Percentiles rank a stretch among this genome's conserved stretches.
Evolutionary conservation across 441 rosid species (phyloP).

Genomic region (Corymbia calophylla): DNA sequence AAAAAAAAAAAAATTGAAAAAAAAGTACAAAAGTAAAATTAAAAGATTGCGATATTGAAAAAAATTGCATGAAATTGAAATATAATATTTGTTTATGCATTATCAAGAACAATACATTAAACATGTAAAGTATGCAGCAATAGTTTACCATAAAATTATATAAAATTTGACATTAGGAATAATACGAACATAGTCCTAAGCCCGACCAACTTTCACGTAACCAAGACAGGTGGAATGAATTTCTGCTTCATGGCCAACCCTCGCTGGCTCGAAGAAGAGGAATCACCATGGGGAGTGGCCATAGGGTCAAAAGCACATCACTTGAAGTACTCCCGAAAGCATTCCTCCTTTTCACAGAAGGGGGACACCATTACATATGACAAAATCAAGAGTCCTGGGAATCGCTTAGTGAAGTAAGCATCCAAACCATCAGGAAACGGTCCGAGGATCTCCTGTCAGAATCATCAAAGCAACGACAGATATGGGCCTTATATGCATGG

Average conservation of each 20-base stretch:
- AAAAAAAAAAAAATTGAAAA: too few species aligned
- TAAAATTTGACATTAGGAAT: too few species aligned
- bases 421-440: constrained; percentile 71
- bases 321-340: constrained; percentile 57
- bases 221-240: neutral
- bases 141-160: too few species aligned
- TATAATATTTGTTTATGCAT: neutral
- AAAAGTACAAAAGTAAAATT: too few species aligned
- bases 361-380: constrained; percentile 46
- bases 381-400: constrained; percentile 70
- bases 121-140: neutral
- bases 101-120: neutral
- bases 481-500: neutral
- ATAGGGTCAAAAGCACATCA: neutral
- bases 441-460: constrained; percentile 63
- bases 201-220: neutral
- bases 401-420: constrained; percentile 56
- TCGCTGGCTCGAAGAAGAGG: neutral
- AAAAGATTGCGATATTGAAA: neutral
- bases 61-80: neutral
- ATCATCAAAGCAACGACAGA: neutral
- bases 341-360: constrained; percentile 52
- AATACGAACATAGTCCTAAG: neutral
- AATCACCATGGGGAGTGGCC: neutral
- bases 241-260: neutral